Percentiles rank a stretch among this genome's conserved stretches.
These are phyloP conservation scores for Arthromyces matolae DNA, from an alignment of 768 basidiomycete genomes.

Conservation along the genomic window DNA sequence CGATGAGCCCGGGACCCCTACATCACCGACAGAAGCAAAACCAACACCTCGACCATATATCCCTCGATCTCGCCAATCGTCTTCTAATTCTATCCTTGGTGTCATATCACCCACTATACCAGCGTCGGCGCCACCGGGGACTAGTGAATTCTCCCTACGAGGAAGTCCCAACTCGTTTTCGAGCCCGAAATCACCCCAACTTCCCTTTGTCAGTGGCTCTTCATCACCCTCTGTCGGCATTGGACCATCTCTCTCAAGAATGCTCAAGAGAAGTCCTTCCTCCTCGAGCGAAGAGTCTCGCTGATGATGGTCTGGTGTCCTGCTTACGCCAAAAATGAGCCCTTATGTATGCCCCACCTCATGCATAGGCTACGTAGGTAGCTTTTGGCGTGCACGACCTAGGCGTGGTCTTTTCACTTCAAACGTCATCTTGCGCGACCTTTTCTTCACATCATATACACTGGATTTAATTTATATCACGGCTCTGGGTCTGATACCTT, in stretches of 20 bases:
- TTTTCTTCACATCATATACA: constrained; percentile 7
- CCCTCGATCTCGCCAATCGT: constrained; percentile 51
- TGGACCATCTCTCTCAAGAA: constrained; percentile 24
- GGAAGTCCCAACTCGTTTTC: constrained; percentile 9
- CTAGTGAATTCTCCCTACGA: constrained; percentile 13
- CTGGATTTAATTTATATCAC: constrained; percentile 11
- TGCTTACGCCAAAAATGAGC: too few relatives aligned
- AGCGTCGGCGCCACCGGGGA: constrained; percentile 12
- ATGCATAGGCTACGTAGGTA: too few relatives aligned
- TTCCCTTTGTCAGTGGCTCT: constrained; percentile 1
- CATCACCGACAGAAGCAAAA: constrained; percentile 30
- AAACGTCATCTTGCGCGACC: too few relatives aligned
- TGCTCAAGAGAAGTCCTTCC: constrained; percentile 13
- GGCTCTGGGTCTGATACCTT: constrained; percentile 12
- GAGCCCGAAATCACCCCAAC: constrained; percentile 15
- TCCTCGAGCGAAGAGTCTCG: constrained; percentile 12
- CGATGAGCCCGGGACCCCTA: constrained; percentile 22
- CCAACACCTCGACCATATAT: constrained; percentile 57
- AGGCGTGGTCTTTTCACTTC: too few relatives aligned
- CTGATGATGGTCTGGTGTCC: neutral
- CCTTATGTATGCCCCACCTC: too few relatives aligned
- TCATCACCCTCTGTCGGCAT: constrained; percentile 5
- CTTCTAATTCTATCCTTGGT: constrained; percentile 38
- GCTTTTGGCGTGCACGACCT: too few relatives aligned
- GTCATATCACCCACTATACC: constrained; percentile 34